Evolutionary conservation across 805 yeast species (phyloP).

Genomic region (Candida pini): DNA sequence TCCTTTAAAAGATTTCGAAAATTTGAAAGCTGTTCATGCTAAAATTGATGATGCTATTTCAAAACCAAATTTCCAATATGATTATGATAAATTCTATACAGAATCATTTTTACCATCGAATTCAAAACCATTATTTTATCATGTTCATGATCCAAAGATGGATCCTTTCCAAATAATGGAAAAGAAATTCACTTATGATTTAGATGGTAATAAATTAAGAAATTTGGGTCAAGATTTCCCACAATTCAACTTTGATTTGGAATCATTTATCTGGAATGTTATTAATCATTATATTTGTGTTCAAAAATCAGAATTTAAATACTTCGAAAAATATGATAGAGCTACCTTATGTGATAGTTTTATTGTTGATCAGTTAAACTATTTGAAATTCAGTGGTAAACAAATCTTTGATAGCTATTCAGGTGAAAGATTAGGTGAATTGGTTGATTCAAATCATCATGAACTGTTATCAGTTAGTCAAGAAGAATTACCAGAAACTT

Average conservation of each 20-base stretch:
- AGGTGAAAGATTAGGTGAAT: neutral
- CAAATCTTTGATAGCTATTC: slow-evolving; percentile 16
- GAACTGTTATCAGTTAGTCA: too few relatives aligned
- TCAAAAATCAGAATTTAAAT: slow-evolving; percentile 18
- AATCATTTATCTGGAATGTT: slow-evolving; percentile 28
- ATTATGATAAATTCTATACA: slow-evolving; percentile 23
- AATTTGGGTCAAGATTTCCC: slow-evolving; percentile 32
- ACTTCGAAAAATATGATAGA: slow-evolving; percentile 19
- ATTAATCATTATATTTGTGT: slow-evolving; percentile 30
- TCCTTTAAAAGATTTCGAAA: slow-evolving; percentile 26
- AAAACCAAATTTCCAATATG: slow-evolving; percentile 20
- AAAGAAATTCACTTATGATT: slow-evolving; percentile 23
- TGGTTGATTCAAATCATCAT: too few relatives aligned
- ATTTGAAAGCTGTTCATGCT: slow-evolving; percentile 19
- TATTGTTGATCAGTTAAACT: slow-evolving; percentile 23
- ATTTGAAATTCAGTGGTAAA: slow-evolving; percentile 17
- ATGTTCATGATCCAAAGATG: slow-evolving; percentile 51
- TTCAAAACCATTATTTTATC: slow-evolving; percentile 32
- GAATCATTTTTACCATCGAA: slow-evolving; percentile 23
- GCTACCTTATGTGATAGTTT: slow-evolving; percentile 21
- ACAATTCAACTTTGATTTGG: slow-evolving; percentile 27
- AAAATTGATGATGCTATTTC: slow-evolving; percentile 20
- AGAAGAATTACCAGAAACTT: too few relatives aligned
- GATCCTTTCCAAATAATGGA: slow-evolving; percentile 40
- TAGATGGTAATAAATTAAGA: slow-evolving; percentile 26